phyloP scores from a whole-genome alignment of 352 stramenopile genomes.

The Phytophthora melonis region DNA sequence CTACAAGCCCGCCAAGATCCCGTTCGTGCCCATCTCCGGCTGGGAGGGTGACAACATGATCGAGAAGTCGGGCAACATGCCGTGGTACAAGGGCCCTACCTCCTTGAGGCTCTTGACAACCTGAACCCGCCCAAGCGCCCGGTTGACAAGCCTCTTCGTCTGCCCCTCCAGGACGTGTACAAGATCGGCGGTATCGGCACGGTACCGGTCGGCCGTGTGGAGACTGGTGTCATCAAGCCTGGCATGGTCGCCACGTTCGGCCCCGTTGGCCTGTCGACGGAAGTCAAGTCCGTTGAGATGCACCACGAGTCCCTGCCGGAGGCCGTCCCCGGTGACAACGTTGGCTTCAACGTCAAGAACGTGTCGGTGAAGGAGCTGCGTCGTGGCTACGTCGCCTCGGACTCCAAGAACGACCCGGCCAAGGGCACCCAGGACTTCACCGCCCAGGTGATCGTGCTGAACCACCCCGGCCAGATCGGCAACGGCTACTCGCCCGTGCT shows the following conservation, averaged over 20 bases:
- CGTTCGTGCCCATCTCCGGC: slow-evolving; percentile 97
- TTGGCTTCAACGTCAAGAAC: slow-evolving; percentile 99
- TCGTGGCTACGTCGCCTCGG: slow-evolving; percentile 94
- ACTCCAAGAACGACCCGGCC: slow-evolving; percentile 94
- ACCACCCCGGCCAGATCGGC: slow-evolving; percentile 94
- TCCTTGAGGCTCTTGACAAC: slow-evolving; percentile 94
- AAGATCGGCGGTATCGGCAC: slow-evolving; percentile 98
- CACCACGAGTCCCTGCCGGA: slow-evolving; percentile 95
- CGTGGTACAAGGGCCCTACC: slow-evolving; percentile 96
- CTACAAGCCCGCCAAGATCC: slow-evolving; percentile 96
- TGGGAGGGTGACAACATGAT: slow-evolving; percentile 98
- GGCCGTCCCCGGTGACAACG: slow-evolving; percentile 94
- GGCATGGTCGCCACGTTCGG: slow-evolving; percentile 94
- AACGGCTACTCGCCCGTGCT: slow-evolving; percentile 96
- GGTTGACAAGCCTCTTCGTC: slow-evolving; percentile 95
- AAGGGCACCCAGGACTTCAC: slow-evolving; percentile 89
- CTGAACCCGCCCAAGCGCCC: slow-evolving; percentile 93
- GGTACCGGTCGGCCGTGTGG: slow-evolving; percentile 96
- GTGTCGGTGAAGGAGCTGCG: slow-evolving; percentile 94
- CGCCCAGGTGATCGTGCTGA: slow-evolving; percentile 97
- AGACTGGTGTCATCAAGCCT: slow-evolving; percentile 96
- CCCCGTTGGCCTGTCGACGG: slow-evolving; percentile 89
- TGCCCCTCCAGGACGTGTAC: slow-evolving; percentile 97
- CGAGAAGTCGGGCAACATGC: slow-evolving; percentile 94
- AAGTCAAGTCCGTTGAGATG: slow-evolving; percentile 98